Conservation (phyloP, 805 yeast species). For the Saccharomycopsis amapae region DNA sequence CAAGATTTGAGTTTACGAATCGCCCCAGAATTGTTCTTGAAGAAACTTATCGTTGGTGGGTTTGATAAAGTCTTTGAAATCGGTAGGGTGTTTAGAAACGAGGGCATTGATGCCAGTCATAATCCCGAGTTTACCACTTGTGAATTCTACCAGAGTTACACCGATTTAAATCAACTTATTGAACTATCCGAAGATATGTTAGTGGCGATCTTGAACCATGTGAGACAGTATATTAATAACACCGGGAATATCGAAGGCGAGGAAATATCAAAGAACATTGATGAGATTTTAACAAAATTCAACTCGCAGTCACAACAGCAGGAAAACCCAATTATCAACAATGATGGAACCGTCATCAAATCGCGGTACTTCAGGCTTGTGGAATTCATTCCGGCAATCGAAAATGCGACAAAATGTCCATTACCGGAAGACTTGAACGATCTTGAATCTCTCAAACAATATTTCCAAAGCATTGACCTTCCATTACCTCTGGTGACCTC, state of each 20-base stretch:
- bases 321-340: neutral
- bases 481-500: constrained; percentile 36
- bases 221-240: constrained; percentile 1
- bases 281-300: neutral
- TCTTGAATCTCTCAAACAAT: constrained; percentile 33
- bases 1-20: constrained; percentile 58
- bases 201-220: neutral
- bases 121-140: constrained; percentile 99
- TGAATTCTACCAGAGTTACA: constrained; percentile 97
- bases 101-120: constrained; percentile 97
- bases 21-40: constrained; percentile 93
- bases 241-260: neutral
- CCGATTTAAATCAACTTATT: constrained; percentile 95
- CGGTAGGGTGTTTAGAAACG: constrained; percentile 98
- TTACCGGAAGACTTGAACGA: constrained; percentile 42
- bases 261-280: neutral
- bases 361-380: constrained; percentile 31
- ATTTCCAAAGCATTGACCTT: constrained; percentile 34
- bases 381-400: constrained; percentile 65
- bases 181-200: constrained; percentile 32
- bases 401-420: constrained; percentile 39
- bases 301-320: neutral
- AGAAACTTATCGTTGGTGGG: constrained; percentile 97
- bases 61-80: constrained; percentile 97
- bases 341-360: neutral